Base-by-base conservation (phyloP, 768 basidiomycete genomes). In the Termitomyces sp. region DNA sequence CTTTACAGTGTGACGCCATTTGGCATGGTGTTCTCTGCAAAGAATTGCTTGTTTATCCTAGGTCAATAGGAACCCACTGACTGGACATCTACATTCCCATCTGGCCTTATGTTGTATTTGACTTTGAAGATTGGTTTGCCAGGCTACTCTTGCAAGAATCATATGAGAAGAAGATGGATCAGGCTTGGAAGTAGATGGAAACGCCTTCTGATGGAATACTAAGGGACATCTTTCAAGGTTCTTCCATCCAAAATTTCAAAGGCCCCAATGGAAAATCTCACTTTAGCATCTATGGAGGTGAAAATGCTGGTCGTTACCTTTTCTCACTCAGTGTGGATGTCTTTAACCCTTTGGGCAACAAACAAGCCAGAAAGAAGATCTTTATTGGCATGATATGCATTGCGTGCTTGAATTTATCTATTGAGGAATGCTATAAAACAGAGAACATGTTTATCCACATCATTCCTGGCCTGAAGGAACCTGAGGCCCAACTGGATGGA, bases 321-420 rank as follows among this genome's bases (percentile, higher is more conserved):
- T 36, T 13, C 58, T 27, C 65, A 63, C 42, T 68, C 67, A 36
- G 34, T 26, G 50, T 72, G 8, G 71, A 79, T 54, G 71, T 65
- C 7, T 58, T 61, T 37, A 56, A 58, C 42, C 57, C 57, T 7
- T 44, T 34, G 32, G 32, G 32, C 32, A 34, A 34, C 32, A 34
- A 34, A 34, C 32, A 34, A 34, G 32, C 32, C 10, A 10, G 32
- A 34, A 34, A 34, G 32, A 34, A 34, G 32, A 34, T 34, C 32
- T 34, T 10, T 34, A 34, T 34, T 34, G 32, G 32, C 10, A 36
- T 36, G 34, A 36, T 36, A 36, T 36, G 34, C 34, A 36, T 36
- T 36, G 34, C 13, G 14, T 36, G 34, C 34, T 36, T 36, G 12
- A 14, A 14, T 36, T 14, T 36, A 36, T 13, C 34, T 14, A 36